phyloP scores from a whole-genome alignment of 2,329 filamentous ascomycete genomes.

The Ophiostoma sp. region DNA sequence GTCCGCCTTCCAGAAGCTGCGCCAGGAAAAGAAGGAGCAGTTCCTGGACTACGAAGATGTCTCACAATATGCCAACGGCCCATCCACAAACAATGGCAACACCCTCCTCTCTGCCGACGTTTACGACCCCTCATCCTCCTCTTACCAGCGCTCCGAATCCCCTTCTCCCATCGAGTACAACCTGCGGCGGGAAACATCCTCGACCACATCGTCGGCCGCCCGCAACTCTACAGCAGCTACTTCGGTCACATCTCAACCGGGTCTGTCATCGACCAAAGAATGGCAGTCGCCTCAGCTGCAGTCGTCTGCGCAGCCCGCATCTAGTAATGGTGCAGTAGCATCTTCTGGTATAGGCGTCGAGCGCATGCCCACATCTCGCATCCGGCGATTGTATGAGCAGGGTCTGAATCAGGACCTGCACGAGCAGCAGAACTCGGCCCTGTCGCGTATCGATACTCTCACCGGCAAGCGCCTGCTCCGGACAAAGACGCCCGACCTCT shows the following conservation, averaged over 20 bases:
- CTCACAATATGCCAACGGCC: conserved; percentile 33
- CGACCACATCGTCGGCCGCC: conserved; percentile 72
- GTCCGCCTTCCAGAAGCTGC: conserved; percentile 80
- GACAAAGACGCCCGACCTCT: conserved; percentile 52
- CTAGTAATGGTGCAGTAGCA: conserved; percentile 33
- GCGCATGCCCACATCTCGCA: conserved; percentile 66
- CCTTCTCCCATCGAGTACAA: conserved; percentile 65
- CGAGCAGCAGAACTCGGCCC: conserved; percentile 73
- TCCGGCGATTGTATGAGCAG: conserved; percentile 78
- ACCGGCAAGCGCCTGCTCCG: conserved; percentile 60
- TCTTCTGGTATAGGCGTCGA: conserved; percentile 51
- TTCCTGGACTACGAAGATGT: conserved; percentile 21
- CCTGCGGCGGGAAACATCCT: conserved; percentile 80
- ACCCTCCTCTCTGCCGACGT: conserved; percentile 38
- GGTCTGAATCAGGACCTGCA: conserved; percentile 76
- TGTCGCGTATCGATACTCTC: conserved; percentile 78
- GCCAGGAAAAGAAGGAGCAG: conserved; percentile 58
- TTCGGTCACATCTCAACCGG: conserved; percentile 74
- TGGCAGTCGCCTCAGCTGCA: conserved; percentile 41
- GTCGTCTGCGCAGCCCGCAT: background rate
- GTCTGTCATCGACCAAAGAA: conserved; percentile 52
- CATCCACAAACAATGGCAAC: conserved; percentile 24
- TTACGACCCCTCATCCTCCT: conserved; percentile 37
- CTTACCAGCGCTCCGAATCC: conserved; percentile 50
- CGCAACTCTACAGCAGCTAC: conserved; percentile 86